Base-by-base conservation (phyloP, 371 early-diverging fungal species). In the Mortierella sp. region DNA sequence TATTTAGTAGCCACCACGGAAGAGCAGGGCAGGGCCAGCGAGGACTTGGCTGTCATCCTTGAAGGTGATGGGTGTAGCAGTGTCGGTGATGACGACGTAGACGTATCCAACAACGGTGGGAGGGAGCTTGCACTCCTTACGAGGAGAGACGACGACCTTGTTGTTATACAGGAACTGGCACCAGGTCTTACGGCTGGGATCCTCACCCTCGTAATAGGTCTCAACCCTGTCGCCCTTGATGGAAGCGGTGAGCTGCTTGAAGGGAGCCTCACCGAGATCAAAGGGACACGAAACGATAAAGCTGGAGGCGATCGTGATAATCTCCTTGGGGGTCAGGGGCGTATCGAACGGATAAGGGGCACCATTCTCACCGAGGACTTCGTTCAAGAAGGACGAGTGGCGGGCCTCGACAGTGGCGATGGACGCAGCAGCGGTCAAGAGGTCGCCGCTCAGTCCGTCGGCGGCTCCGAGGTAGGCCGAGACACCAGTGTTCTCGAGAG, bases 401-500 rank as follows among this genome's bases (percentile, higher is more conserved):
- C 80, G 80, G 22, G 70, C 73, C 40, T 80, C 73, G 24, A 80
- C 70, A 2, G 80, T 73, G 7, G 47, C 16, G 40, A 80, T 76
- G 2, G 73, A 64, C 4, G 70, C 76, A 44, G 68, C 76, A 19
- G 73, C 61, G 0, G 76, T 72, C 47, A 79, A 10, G 19, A 75
- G 44, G 31, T 61, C 71, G 19, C 63, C 72, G 1, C 55, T 45
- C 7, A 79, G 34, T 9, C 65, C 63, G 8, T 76, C 40, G 55
- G 76, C 69, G 26, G 77, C 87, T 5, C 90, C 89, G 50, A 74
- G 79, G 84, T 90, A 90, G 10, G 89, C 88, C 14, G 73, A 70
- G 26, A 89, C 89, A 47, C 90, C 90, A 14, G 87, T 87, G 4
- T 83, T 66, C 73, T 90, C 90, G 58, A 90, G 80, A 14, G 86